Percentiles rank a stretch among this genome's conserved stretches.
Conservation (phyloP, 768 basidiomycete genomes). For the Butyriboletus loyo region DNA sequence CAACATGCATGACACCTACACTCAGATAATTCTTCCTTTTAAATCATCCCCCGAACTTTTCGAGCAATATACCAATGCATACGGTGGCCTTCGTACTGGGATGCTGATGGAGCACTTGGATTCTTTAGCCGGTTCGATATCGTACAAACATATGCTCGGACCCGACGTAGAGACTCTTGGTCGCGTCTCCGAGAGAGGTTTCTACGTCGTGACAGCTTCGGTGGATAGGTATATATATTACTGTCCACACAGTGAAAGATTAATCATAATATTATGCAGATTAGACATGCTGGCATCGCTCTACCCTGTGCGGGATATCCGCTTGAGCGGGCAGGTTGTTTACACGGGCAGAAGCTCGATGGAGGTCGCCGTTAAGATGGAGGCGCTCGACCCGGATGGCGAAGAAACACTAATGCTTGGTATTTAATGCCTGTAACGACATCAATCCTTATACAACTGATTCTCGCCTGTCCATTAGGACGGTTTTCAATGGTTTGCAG, state of each 20-base stretch:
- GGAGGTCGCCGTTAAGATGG: constrained; percentile 87
- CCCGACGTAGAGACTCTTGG: constrained; percentile 55
- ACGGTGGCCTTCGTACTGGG: constrained; percentile 68
- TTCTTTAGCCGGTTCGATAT: constrained; percentile 79
- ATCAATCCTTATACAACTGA: not conserved
- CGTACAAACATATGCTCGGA: constrained; percentile 80
- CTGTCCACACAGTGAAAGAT: not conserved
- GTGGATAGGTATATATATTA: constrained; percentile 57
- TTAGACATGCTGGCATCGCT: constrained; percentile 66
- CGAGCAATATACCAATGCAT: constrained; percentile 69
- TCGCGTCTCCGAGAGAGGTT: constrained; percentile 57
- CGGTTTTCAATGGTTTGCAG: constrained; percentile 91
- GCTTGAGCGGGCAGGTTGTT: constrained; percentile 78
- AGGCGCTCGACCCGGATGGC: constrained; percentile 48
- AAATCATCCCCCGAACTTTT: constrained; percentile 53
- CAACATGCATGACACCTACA: constrained; percentile 70
- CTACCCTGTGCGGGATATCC: constrained; percentile 60
- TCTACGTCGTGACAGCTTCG: constrained; percentile 82
- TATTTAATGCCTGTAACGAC: constrained; percentile 24
- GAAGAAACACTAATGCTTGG: constrained; percentile 66
- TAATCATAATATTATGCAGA: constrained; percentile 37
- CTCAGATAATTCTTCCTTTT: constrained; percentile 64
- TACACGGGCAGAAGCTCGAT: constrained; percentile 75
- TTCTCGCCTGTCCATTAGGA: constrained; percentile 41
- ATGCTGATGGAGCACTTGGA: constrained; percentile 80